phyloP scores from a whole-genome alignment of 2,329 filamentous ascomycete species.

The Didymella segeticola region DNA sequence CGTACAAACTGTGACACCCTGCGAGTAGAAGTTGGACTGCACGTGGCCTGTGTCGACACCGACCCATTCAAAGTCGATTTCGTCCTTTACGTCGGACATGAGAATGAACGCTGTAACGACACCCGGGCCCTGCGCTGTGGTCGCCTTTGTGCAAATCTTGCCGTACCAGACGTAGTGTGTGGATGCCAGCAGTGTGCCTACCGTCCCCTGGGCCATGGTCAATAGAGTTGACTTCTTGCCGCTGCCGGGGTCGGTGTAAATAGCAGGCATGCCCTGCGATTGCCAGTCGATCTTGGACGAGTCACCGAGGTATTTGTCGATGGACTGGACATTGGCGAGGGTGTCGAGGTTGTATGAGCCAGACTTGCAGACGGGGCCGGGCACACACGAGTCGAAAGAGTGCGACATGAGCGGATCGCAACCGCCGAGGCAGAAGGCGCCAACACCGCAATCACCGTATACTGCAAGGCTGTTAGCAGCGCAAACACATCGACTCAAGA shows the following conservation, averaged over 20 bases:
- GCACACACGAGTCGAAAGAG: slow-evolving; percentile 82
- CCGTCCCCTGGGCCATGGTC: slow-evolving; percentile 86
- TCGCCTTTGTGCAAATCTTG: slow-evolving; percentile 83
- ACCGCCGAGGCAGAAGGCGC: slow-evolving; percentile 93
- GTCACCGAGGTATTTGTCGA: slow-evolving; percentile 87
- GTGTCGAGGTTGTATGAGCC: slow-evolving; percentile 75
- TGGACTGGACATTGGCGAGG: slow-evolving; percentile 72
- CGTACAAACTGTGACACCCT: slow-evolving; percentile 90
- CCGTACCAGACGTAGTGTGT: slow-evolving; percentile 97
- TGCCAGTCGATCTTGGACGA: slow-evolving; percentile 84
- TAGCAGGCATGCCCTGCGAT: slow-evolving; percentile 75
- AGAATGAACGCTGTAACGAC: slow-evolving; percentile 98
- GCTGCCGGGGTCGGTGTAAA: slow-evolving; percentile 61
- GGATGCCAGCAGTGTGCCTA: slow-evolving; percentile 84
- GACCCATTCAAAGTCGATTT: slow-evolving; percentile 97
- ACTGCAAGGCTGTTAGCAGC: slow-evolving; percentile 60
- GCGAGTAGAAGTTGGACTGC: slow-evolving; percentile 97
- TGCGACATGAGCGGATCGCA: slow-evolving; percentile 89
- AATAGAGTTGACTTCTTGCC: slow-evolving; percentile 65
- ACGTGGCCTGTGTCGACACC: slow-evolving; percentile 77
- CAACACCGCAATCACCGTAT: slow-evolving; percentile 91
- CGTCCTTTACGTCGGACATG: slow-evolving; percentile 93
- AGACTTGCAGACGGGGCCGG: slow-evolving; percentile 80
- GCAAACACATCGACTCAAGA: background rate
- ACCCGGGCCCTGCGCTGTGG: slow-evolving; percentile 82